Evolutionary conservation across 495 filamentous ascomycete genomes (phyloP).

Genomic region (Cercophora scortea): DNA sequence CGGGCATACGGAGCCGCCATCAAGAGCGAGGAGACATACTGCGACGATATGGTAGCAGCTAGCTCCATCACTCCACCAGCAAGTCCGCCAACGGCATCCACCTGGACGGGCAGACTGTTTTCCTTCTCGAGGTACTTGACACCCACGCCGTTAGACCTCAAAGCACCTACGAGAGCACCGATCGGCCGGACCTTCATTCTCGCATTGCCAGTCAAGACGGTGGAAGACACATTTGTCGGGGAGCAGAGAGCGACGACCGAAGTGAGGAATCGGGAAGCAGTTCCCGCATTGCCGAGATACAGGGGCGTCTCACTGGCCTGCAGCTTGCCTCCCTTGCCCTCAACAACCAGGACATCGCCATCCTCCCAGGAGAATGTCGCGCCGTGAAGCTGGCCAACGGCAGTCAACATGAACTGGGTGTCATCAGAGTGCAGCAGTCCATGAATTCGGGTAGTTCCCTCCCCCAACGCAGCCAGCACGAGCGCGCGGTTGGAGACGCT

Average conservation of each 20-base stretch:
- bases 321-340: constrained; percentile 80
- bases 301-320: constrained; percentile 66
- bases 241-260: constrained; percentile 82
- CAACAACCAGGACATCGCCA: constrained; percentile 81
- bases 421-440: constrained; percentile 96
- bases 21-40: constrained; percentile 92
- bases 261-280: constrained; percentile 90
- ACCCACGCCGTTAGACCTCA: constrained; percentile 72
- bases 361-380: constrained; percentile 94
- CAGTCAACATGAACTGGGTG: constrained; percentile 92
- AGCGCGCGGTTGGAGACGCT: constrained; percentile 95
- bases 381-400: constrained; percentile 72
- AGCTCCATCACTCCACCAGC: constrained; percentile 87
- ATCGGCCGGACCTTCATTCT: constrained; percentile 97
- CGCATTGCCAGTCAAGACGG: constrained; percentile 84
- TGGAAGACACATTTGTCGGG: constrained; percentile 52
- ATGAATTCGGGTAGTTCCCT: constrained; percentile 77
- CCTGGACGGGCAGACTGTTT: constrained; percentile 73
- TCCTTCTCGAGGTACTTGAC: constrained; percentile 77
- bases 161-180: constrained; percentile 85
- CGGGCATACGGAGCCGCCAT: constrained; percentile 98
- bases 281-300: constrained; percentile 95
- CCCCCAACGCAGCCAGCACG: constrained; percentile 83
- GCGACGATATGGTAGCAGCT: constrained; percentile 89
- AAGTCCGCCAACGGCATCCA: constrained; percentile 77